These are phyloP conservation scores for Glebionis coronaria DNA, from an alignment of 129 eudicot genomes.

Conservation along the genomic window DNA sequence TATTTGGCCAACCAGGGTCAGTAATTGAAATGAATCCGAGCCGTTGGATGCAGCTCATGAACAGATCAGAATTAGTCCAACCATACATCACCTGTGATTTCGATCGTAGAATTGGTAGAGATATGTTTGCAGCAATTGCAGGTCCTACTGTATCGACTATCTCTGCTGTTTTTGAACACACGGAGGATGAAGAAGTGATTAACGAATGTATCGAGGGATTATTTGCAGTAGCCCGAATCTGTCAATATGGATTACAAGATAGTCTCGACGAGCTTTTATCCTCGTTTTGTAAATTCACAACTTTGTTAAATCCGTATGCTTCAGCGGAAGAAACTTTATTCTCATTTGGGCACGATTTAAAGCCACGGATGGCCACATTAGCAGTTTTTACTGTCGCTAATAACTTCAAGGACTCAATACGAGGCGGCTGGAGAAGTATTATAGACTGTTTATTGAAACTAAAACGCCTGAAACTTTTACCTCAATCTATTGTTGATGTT, in stretches of 20 bases:
- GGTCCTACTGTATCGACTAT: constrained; percentile 82
- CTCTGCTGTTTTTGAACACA: constrained; percentile 77
- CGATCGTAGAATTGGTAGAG: constrained; percentile 69
- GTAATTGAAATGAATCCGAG: constrained; percentile 69
- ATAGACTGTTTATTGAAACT: constrained; percentile 83
- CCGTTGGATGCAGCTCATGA: constrained; percentile 76
- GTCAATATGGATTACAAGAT: constrained; percentile 83
- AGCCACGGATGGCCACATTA: constrained; percentile 88
- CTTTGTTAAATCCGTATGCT: constrained; percentile 83
- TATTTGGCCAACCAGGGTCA: constrained; percentile 39
- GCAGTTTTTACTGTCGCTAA: constrained; percentile 89
- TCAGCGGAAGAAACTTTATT: constrained; percentile 89
- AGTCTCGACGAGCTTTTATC: constrained; percentile 78
- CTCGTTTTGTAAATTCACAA: constrained; percentile 87
- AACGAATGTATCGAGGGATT: constrained; percentile 79
- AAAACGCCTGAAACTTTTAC: constrained; percentile 54
- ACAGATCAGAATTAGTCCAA: constrained; percentile 45
- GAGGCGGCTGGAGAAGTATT: constrained; percentile 89
- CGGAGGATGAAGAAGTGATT: constrained; percentile 80
- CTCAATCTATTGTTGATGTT: constrained; percentile 52
- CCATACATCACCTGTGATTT: constrained; percentile 49
- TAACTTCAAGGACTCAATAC: constrained; percentile 63
- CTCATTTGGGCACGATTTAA: constrained; percentile 78
- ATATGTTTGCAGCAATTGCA: constrained; percentile 84
- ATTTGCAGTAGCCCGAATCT: constrained; percentile 70